Base-by-base conservation (phyloP, 2,329 filamentous ascomycete genomes). In the Trichophyton verrucosum region DNA sequence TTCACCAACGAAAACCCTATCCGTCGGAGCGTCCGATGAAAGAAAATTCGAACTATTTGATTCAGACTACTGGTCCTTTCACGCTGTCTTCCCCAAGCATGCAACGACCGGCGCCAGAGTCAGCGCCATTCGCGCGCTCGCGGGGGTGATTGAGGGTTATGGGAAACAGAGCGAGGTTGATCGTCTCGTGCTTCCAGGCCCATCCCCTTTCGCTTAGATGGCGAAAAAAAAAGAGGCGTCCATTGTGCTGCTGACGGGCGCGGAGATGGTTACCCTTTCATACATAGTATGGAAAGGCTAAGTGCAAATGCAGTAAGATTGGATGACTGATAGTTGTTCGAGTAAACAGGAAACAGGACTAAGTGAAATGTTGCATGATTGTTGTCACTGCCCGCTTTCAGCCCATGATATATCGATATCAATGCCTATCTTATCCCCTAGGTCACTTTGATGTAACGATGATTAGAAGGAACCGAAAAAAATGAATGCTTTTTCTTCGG, bases 401-500 rank as follows among this genome's bases (percentile, higher is more conserved):
- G 33, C 33, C 33, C 33, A 38, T 13, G 33, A 13, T 3, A 38
- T 38, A 9, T 38, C 33, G 20, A 47, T 8, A 11, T 2, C 17
- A 30, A 3, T 47, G 20, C 22, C 27, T 17, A n/a, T 33, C 11
- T n/a, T 17, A n/a, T 33, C 22, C 27, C 49, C 33, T 27, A 27
- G 27, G n/a, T 7, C 30, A n/a, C 20, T 13, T 17, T 6, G 49
- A 55, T 55, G 49, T 55, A 36, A 55, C 49, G 17, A 36, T 15
- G 13, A 36, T 17, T 13, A n/a, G 5, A 36, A 36, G 27, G 49
- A 36, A 38, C 22, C 46, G 30, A 55, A 38, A 38, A 38, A 38
- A 38, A 36, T 38, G 49, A 36, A 55, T 55, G 49, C 49, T 55
- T 55, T 55, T 55, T 55, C 49, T 36, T 55, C 49, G 49, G 49